Base-by-base conservation (phyloP, 1,284 basidiomycete genomes). In the Malassezia equina region DNA sequence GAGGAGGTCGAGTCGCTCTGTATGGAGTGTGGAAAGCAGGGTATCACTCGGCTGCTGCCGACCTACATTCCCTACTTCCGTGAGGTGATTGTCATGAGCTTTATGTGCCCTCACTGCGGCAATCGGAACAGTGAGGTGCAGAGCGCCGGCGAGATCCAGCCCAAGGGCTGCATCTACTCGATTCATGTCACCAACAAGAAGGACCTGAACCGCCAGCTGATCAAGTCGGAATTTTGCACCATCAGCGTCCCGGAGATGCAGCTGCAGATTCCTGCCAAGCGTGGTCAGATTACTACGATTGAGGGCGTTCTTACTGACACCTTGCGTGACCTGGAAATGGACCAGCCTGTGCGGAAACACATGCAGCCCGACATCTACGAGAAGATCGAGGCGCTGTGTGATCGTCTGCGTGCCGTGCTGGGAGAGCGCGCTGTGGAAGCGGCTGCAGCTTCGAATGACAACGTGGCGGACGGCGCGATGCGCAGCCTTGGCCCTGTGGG, bases 1-100 rank as follows among this genome's bases (percentile, higher is more conserved):
- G 62, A 75, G 33, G 68, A 73, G 51, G 82, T 98, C 63, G 86
- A 90, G 65, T 91, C 88, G 31, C 78, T 98, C 29, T 98, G 94
- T 78, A 93, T 98, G 89, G 82, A 82, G 72, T 98, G 94, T 70
- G 80, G 83, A 41, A 80, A 95, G 75, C 84, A 94, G 85, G 94
- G 94, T 29, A 79, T 80, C n/a, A 98, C 94, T 0, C 80, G 90
- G 45, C 78, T 99, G 71, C 82, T 99, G 62, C 80, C 98, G 52
- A 98, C 93, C 1, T 85, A 85, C 17, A 98, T 99, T 55, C 94
- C 94, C 0, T 98, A 86, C 79, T 98, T 98, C 79, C 81, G 83
- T 54, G 88, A 99, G 76, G 86, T 98, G 52, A 87, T 99, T 66
- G 83, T 98, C 56, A 90, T 91, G 82, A 91, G 88, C 40, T 99